Evolutionary conservation across 768 basidiomycete genomes (phyloP).

Genomic region (Leccinum disarticulatum): DNA sequence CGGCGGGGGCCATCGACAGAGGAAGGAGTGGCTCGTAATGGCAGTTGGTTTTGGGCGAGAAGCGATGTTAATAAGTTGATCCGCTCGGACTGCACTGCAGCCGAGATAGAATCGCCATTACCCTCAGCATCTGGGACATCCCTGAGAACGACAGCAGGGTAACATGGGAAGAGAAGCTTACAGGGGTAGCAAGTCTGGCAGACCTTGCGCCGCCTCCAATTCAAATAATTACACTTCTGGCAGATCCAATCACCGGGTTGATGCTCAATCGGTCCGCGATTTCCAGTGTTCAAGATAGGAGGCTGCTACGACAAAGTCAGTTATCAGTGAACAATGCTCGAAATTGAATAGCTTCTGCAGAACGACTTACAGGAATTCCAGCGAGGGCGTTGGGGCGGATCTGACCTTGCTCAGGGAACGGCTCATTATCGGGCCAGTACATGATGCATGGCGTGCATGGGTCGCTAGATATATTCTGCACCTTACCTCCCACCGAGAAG

Average conservation of each 20-base stretch:
- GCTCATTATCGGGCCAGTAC: slow-evolving; percentile 92
- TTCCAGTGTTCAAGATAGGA: slow-evolving; percentile 86
- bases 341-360: background rate
- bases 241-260: slow-evolving; percentile 85
- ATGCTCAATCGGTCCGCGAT: slow-evolving; percentile 84
- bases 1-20: slow-evolving; percentile 33
- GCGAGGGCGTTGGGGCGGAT: slow-evolving; percentile 59
- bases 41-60: slow-evolving; percentile 54
- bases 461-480: slow-evolving; percentile 76
- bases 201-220: slow-evolving; percentile 85
- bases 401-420: slow-evolving; percentile 77
- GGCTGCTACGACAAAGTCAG: slow-evolving; percentile 52
- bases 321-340: background rate
- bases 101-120: slow-evolving; percentile 84
- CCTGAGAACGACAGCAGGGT: slow-evolving; percentile 13
- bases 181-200: slow-evolving; percentile 88
- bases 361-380: slow-evolving; percentile 50
- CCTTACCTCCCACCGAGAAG: slow-evolving; percentile 73
- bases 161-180: slow-evolving; percentile 38
- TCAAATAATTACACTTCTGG: slow-evolving; percentile 81
- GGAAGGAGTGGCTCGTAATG: slow-evolving; percentile 21
- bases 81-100: slow-evolving; percentile 81
- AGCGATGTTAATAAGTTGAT: slow-evolving; percentile 78
- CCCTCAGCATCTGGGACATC: slow-evolving; percentile 70
- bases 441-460: slow-evolving; percentile 74